Evolutionary conservation across 441 rosid species (phyloP).

Genomic region (Erodium chrysanthum): DNA sequence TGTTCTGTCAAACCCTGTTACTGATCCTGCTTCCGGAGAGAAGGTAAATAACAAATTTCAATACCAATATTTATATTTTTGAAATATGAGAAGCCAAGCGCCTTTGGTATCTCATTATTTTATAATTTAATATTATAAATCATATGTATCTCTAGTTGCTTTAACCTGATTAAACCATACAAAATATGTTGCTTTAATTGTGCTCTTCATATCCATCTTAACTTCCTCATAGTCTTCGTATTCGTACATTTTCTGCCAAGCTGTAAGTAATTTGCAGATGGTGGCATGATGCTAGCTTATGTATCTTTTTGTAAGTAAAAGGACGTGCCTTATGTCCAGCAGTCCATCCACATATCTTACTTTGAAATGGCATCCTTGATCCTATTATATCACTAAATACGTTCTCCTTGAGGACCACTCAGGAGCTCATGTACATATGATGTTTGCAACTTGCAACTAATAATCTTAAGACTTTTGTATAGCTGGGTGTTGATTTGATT

Average conservation of each 20-base stretch:
- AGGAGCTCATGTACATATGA: not conserved
- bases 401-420: not conserved
- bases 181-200: not conserved
- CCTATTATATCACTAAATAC: not conserved
- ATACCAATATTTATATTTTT: not conserved
- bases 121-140: not conserved
- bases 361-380: not conserved
- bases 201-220: not conserved
- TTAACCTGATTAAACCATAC: not conserved
- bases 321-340: not conserved
- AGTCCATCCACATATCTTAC: not conserved
- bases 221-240: not conserved
- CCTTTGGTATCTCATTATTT: not conserved
- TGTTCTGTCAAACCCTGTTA: constrained; percentile 57
- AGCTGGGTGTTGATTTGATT: not conserved
- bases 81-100: not conserved
- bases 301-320: not conserved
- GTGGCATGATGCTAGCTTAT: not conserved
- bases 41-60: constrained; percentile 35
- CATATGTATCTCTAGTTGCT: constrained; percentile 3
- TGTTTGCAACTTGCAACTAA: not conserved
- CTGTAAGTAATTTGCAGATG: not conserved
- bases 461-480: not conserved
- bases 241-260: not conserved
- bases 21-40: constrained; percentile 77